Conservation (phyloP, 495 filamentous ascomycete genomes). For the Aspergillus ostianus region DNA sequence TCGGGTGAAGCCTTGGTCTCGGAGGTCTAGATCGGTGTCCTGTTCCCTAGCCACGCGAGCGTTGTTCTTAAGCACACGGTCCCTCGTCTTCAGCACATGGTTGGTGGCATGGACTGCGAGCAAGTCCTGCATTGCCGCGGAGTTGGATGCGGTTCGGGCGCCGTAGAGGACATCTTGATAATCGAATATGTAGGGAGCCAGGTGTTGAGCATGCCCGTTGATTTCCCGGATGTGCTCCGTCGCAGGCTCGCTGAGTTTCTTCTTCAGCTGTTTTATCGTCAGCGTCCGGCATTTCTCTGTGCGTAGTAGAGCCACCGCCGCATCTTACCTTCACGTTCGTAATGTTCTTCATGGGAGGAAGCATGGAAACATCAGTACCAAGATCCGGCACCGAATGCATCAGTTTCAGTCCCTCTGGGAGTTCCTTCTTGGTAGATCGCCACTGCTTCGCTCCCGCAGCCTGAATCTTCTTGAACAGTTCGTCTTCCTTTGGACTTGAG, state of each 20-base stretch:
- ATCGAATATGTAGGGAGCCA: constrained; percentile 55
- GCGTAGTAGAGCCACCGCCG: not conserved
- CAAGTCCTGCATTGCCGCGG: constrained; percentile 64
- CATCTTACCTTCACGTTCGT: constrained; percentile 36
- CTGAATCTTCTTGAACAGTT: constrained; percentile 53
- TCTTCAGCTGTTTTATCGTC: constrained; percentile 38
- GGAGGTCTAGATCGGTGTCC: constrained; percentile 67
- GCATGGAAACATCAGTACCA: constrained; percentile 27
- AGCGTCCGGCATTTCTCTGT: not conserved
- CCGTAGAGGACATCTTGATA: constrained; percentile 82
- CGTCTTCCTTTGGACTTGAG: constrained; percentile 55
- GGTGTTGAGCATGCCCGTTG: constrained; percentile 29
- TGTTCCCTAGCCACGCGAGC: constrained; percentile 62
- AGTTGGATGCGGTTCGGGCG: constrained; percentile 62
- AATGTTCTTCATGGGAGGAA: constrained; percentile 38
- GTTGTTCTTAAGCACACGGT: constrained; percentile 89
- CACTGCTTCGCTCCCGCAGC: constrained; percentile 56
- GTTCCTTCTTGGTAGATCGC: constrained; percentile 41
- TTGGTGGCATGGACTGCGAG: constrained; percentile 84
- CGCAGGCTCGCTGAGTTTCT: constrained; percentile 39
- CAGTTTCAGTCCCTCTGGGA: constrained; percentile 44
- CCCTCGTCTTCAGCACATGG: constrained; percentile 90
- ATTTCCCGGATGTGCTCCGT: constrained; percentile 35
- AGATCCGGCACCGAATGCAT: constrained; percentile 40
- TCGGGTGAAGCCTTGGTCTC: constrained; percentile 94